Evolutionary conservation across 2,329 filamentous ascomycete genomes (phyloP).

Genomic region (Chaetoscypha palmicola): DNA sequence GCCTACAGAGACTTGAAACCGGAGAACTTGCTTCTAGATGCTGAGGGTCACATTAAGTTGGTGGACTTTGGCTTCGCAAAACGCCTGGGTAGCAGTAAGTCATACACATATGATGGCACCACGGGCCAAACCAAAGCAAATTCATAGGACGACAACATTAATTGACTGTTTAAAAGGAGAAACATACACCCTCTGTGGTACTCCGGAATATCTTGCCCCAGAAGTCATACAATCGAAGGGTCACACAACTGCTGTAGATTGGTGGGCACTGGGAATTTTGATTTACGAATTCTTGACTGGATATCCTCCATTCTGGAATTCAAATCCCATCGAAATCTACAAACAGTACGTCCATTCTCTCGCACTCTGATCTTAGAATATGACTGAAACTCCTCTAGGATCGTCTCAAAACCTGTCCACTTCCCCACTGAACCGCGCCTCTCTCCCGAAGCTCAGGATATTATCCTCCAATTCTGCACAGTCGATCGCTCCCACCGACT

Average conservation of each 20-base stretch:
- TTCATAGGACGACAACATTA: neutral
- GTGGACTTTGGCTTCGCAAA: constrained; percentile 86
- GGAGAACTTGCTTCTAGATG: constrained; percentile 73
- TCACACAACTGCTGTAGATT: constrained; percentile 70
- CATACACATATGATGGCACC: constrained; percentile 4
- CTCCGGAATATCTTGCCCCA: constrained; percentile 75
- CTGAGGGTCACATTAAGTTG: constrained; percentile 71
- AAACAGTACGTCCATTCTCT: constrained; percentile 63
- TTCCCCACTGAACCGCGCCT: constrained; percentile 49
- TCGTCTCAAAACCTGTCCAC: constrained; percentile 33
- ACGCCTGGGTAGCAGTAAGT: constrained; percentile 55
- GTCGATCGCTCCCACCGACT: constrained; percentile 71
- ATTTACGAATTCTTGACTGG: constrained; percentile 81
- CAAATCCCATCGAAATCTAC: constrained; percentile 82
- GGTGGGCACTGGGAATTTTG: constrained; percentile 80
- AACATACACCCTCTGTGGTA: constrained; percentile 78
- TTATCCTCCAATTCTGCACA: constrained; percentile 70
- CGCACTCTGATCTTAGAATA: too few species aligned
- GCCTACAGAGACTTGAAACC: constrained; percentile 79
- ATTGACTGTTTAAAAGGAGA: constrained; percentile 41
- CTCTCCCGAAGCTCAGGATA: constrained; percentile 62
- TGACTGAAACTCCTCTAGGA: constrained; percentile 28
- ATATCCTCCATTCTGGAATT: constrained; percentile 81
- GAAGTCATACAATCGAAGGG: constrained; percentile 82
- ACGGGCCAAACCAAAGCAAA: too few species aligned